Evolutionary conservation across 179 eudicot genomes (phyloP), one percentile per base, ranked within the genome.

Genomic region (Corrigiola litoralis): DNA sequence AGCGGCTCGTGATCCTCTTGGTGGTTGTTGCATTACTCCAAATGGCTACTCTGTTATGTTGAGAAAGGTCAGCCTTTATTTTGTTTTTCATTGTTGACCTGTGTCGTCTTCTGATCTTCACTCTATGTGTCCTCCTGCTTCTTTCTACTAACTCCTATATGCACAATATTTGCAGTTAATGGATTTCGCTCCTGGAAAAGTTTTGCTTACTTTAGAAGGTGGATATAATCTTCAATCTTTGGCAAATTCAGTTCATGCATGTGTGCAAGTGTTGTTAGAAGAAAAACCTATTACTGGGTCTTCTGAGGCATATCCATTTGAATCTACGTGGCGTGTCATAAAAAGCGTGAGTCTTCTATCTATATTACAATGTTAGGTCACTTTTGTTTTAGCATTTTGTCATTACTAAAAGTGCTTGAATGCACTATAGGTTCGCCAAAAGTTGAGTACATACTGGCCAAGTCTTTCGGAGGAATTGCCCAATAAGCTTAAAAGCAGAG

Each of bases 1-100:
- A 95, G 99, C 99, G 38, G 57, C 79, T 38, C 79, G 77, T 55
- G 99, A 95, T 81, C 99, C 99, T 73, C 95, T 95, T 79, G 99
- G 99, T 42, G 99, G 99, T 58, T 95, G 99, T 66, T 53, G 90
- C 70, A 65, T 95, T 56, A 84, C 88, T 34, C 96, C 99, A 20
- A 79, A 82, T 75, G 99, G 99, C 38, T 95, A 91, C 73, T 81
- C 97, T 66, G 72, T 86, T 51, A 63, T 95, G 87, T 72, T 95
- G 65, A 81, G 69, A 61, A 91, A 95, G 99, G 98, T 92, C 29
- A 70, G 80, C 63, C 5, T 50, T 25, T 23, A 14, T 29, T 70
- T 31, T 18, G n/a, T 45, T 0, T 8, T 29, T 34, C 21, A 12
- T 46, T 32, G 27, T 57, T 17, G 10, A 40, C 20, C 3, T 50